A percentile compares a stretch with the other conserved stretches of the same genome.
Conservation (phyloP, 768 basidiomycete species). For the Lactarius sanguifluus region DNA sequence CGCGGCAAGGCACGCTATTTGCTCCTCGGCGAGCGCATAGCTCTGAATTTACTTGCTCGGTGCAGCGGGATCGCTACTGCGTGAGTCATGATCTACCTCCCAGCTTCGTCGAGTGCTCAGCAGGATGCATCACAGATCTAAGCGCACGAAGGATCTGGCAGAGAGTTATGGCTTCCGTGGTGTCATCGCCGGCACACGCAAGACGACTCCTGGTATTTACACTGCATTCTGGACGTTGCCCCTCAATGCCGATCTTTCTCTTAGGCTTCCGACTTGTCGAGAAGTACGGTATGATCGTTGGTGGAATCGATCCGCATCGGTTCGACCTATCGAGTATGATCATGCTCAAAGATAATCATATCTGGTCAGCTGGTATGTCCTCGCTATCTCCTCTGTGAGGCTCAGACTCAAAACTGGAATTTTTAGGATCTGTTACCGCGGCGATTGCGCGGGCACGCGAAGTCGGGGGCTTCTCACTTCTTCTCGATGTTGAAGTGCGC, state of each 20-base stretch:
- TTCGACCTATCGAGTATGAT: conserved; percentile 99
- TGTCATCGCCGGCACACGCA: conserved; percentile 92
- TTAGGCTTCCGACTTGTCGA: conserved; percentile 92
- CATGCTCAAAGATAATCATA: conserved; percentile 99
- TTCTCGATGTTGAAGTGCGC: conserved; percentile 91
- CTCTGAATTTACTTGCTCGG: conserved; percentile 88
- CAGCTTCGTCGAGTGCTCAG: not conserved
- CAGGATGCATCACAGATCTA: conserved; percentile 56
- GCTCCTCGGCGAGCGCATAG: conserved; percentile 89
- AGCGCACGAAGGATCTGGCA: conserved; percentile 76
- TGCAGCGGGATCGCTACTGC: conserved; percentile 98
- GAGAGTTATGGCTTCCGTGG: conserved; percentile 77
- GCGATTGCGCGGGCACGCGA: conserved; percentile 83
- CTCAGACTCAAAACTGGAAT: not conserved
- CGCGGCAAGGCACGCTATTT: conserved; percentile 84
- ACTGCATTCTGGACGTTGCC: not conserved
- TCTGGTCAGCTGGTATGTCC: conserved; percentile 88
- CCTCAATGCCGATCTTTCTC: not conserved
- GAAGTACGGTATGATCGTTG: conserved; percentile 98
- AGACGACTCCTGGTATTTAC: conserved; percentile 85
- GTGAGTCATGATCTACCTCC: conserved; percentile 44
- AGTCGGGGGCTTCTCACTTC: conserved; percentile 88
- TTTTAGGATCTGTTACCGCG: conserved; percentile 79
- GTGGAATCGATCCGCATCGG: conserved; percentile 93
- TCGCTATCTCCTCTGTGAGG: not conserved